Base-by-base conservation (phyloP, 495 filamentous ascomycete species). In the Neurospora sp. region DNA sequence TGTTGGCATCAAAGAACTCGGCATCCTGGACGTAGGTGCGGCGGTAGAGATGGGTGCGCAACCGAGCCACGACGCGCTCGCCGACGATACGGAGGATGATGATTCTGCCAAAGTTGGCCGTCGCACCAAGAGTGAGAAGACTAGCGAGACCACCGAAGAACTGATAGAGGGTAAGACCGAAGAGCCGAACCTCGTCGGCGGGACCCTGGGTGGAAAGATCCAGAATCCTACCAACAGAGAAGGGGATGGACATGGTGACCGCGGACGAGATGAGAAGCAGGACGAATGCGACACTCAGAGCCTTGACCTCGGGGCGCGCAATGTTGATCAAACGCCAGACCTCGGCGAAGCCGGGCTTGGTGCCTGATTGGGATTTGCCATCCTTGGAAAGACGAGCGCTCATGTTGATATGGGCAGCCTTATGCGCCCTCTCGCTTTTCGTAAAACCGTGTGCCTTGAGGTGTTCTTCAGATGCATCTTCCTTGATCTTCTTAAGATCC, bases 1-100 rank as follows among this genome's bases (percentile, higher is more conserved):
- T 88, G 83, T 99, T 99, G 43, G 96, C 96, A 79, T 99, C 96
- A 80, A 98, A 99, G 85, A 99, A 99, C 79, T 99, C 96, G 73
- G 96, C 96, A 81, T 99, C 94, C 78, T 99, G 96, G 28, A 94
- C 84, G 74, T 96, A 96, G 0, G 96, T 98, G 77, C 91, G 88
- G 71, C 93, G 88, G 84, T 96, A 99, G 28, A 99, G 89, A 81
- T 92, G 91, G 11, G 94, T 95, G 48, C 96, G 90, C 73, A 98
- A 86, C 75, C 94, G 88, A 19, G 96, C 89, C 37, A 99, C 96
- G 69, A 98, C 94, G 39, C 96, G 88, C 81, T 99, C 96, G 71
- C 96, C 96, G 45, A 98, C 92, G 73, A 98, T 96, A n/a, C 96
- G 88, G 4, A 99, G 89, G 43, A 98, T 90, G 54, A 98, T 90